Conservation (phyloP, 2,329 filamentous ascomycete genomes). For the Coniochaeta prunicola region DNA sequence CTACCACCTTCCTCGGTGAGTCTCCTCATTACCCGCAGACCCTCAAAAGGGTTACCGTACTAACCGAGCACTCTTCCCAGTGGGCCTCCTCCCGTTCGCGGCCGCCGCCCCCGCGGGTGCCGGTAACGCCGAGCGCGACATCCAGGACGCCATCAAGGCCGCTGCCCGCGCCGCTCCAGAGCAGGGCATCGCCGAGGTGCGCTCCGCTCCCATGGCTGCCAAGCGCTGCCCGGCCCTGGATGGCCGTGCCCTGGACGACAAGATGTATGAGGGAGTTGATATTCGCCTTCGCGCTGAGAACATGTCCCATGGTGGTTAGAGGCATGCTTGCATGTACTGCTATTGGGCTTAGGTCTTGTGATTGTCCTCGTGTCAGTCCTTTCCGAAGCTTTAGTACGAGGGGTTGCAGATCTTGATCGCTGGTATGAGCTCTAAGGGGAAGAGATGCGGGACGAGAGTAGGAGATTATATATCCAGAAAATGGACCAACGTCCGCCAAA, state of each 20-base stretch:
- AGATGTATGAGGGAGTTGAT: conserved; percentile 1
- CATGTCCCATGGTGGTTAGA: background rate
- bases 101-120: background rate
- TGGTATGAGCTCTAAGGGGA: background rate
- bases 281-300: conserved; percentile 2
- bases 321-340: background rate
- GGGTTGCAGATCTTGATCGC: background rate
- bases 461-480: background rate
- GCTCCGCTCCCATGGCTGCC: background rate
- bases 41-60: background rate
- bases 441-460: background rate
- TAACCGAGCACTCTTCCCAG: background rate
- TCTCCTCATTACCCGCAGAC: background rate
- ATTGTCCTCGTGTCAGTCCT: background rate
- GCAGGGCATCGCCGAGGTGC: background rate
- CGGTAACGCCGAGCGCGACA: background rate
- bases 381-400: background rate
- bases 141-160: conserved; percentile 1
- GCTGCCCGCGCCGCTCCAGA: background rate
- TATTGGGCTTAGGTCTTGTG: background rate
- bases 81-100: conserved; percentile 1
- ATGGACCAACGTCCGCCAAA: background rate
- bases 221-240: conserved; percentile 1
- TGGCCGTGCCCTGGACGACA: conserved; percentile 1
- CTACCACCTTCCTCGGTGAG: background rate